Evolutionary conservation across 306 rosid genomes (phyloP).

Genomic region (Glycine latifolia): DNA sequence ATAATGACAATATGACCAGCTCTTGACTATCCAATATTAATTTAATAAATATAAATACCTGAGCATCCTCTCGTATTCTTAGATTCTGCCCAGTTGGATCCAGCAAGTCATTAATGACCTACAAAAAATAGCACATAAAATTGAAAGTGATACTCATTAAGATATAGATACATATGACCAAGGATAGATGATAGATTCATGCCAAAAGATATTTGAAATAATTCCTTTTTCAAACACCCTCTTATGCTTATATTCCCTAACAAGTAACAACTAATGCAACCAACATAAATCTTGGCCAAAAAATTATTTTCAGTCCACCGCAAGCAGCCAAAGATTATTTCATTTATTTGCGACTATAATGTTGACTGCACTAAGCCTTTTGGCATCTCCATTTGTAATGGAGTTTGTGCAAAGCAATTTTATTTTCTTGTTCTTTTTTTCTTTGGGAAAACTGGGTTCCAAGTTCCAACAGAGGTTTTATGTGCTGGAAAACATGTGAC

Average conservation of each 20-base stretch:
- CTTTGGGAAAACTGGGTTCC: not conserved
- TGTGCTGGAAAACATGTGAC: not conserved
- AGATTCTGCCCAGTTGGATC: conserved; percentile 86
- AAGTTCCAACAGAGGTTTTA: not conserved
- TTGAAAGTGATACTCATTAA: not conserved
- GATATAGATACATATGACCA: conserved; percentile 15
- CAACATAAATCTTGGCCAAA: not conserved
- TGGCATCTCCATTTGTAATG: not conserved
- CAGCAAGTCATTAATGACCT: conserved; percentile 93
- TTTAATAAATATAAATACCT: conserved; percentile 60
- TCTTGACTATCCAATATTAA: conserved; percentile 30
- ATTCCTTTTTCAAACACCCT: not conserved
- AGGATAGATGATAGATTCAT: conserved; percentile 7
- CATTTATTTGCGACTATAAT: not conserved
- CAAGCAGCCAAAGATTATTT: not conserved
- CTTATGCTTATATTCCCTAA: not conserved
- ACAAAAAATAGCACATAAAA: conserved; percentile 36
- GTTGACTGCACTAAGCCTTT: not conserved
- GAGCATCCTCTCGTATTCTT: conserved; percentile 87
- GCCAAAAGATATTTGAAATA: conserved; percentile 8
- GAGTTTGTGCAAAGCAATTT: not conserved
- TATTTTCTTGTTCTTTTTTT: not conserved
- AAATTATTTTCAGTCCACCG: not conserved
- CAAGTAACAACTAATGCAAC: conserved; percentile 20
- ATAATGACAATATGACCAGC: conserved; percentile 19